Base-by-base conservation (phyloP, 1,284 basidiomycete genomes). In the Pseudozyma sp. region DNA sequence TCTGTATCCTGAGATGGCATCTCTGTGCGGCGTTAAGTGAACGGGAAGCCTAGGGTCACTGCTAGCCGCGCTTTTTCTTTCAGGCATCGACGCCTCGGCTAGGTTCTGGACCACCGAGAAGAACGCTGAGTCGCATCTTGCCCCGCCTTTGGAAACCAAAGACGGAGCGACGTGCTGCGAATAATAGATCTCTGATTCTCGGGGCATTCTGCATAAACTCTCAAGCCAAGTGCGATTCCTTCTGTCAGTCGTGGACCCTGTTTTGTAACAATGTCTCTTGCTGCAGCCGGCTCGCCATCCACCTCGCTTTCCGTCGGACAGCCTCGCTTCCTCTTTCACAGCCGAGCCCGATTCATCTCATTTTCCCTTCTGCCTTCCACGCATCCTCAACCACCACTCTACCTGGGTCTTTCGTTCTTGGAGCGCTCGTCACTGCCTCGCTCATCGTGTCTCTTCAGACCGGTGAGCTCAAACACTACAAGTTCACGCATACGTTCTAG, bases 71-170 rank as follows among this genome's bases (percentile, higher is more conserved):
- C 24, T 24, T 24, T 24, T 24, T 24, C n/a, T 24, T 24, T 24
- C 2, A 24, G 24, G 43, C 43, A 44, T 24, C 43, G 17, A 19
- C 19, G 19, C 19, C 7, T 6, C 8, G 19, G 19, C 43, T 44
- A 4, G 43, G 43, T 17, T 44, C 19, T 16, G 7, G 40, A 16
- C 13, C 16, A 42, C 11, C 13, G 11, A 46, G 30, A 29, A 33
- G 30, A 44, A 19, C 19, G 43, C 19, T 44, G 43, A 24, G 43
- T 24, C 43, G n/a, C n/a, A 24, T 8, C 43, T 19, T 44, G 43
- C 43, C 43, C 43, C 43, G 43, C 43, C 43, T 44, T 44, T 44
- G 17, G 43, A 44, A 44, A 19, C 43, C 9, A 14, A 44, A 19
- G n/a, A 34, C 46, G n/a, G 46, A 34, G 30, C 31, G 17, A 35